Evolutionary conservation across 2,329 filamentous ascomycete species (phyloP).

Genomic region (Lecanicillium sp.): DNA sequence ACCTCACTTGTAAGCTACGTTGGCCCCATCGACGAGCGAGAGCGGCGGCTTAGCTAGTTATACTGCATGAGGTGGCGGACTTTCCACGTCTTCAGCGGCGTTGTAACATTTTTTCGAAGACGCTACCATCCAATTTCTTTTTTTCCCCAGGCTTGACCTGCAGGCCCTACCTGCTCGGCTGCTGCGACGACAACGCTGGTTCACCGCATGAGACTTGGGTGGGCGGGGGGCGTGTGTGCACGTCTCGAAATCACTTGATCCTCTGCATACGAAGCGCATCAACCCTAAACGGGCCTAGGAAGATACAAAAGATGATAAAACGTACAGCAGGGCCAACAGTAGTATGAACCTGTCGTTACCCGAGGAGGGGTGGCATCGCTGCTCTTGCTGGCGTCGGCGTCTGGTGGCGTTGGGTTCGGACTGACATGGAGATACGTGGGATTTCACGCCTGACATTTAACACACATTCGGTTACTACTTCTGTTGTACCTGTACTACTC

Average conservation of each 20-base stretch:
- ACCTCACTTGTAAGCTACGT: no score
- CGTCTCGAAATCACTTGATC: conserved; percentile 10
- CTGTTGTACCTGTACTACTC: no score
- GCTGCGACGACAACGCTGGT: not conserved
- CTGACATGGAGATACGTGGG: no score
- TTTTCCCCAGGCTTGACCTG: not conserved
- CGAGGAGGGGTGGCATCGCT: not conserved
- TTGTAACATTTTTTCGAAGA: not conserved
- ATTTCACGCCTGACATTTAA: no score
- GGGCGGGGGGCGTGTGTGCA: not conserved
- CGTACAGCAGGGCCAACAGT: not conserved
- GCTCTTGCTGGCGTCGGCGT: no score
- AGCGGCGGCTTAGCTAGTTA: not conserved
- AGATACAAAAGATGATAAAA: not conserved
- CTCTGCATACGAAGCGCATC: conserved; percentile 7
- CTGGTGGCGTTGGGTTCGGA: no score
- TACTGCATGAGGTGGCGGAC: not conserved
- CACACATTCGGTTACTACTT: no score
- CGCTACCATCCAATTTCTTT: no score
- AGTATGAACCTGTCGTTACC: not conserved
- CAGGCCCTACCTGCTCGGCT: not conserved
- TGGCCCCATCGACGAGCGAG: not conserved
- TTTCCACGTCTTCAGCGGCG: not conserved
- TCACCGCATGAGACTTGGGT: no score
- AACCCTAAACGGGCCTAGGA: conserved; percentile 1